phyloP scores from a whole-genome alignment of 2,329 filamentous ascomycete species.

The Cryphonectria carpinicola region DNA sequence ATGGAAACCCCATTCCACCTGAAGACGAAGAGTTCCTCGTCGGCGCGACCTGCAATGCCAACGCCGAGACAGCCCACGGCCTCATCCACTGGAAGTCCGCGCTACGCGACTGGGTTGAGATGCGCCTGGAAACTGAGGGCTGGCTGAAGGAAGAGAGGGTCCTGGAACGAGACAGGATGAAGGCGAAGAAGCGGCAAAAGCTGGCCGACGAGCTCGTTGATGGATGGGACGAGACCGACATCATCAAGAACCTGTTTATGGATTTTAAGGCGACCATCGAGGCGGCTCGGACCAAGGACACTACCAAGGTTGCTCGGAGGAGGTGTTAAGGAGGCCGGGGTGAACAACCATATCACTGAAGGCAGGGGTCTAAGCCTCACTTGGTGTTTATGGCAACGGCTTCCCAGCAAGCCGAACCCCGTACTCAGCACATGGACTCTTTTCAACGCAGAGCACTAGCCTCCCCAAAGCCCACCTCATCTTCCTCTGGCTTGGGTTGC shows the following conservation, averaged over 20 bases:
- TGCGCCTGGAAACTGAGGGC: conserved; percentile 61
- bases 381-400: not conserved
- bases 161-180: conserved; percentile 64
- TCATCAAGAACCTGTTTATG: conserved; percentile 64
- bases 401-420: not conserved
- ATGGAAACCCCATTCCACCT: conserved; percentile 42
- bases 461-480: not conserved
- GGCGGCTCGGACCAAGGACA: conserved; percentile 53
- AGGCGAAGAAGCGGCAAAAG: conserved; percentile 59
- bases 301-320: conserved; percentile 31
- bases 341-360: not conserved
- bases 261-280: conserved; percentile 69
- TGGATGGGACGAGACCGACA: conserved; percentile 61
- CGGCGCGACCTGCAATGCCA: conserved; percentile 47
- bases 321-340: conserved; percentile 8
- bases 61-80: conserved; percentile 70
- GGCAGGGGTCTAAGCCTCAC: not conserved
- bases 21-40: conserved; percentile 46
- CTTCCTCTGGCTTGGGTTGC: not conserved
- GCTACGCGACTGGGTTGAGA: conserved; percentile 73
- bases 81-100: conserved; percentile 77
- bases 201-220: conserved; percentile 68
- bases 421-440: not conserved
- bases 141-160: conserved; percentile 62
- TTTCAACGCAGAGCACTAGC: not conserved